phyloP scores from a whole-genome alignment of 2,329 filamentous ascomycete species.

The Penicillium olsonii region DNA sequence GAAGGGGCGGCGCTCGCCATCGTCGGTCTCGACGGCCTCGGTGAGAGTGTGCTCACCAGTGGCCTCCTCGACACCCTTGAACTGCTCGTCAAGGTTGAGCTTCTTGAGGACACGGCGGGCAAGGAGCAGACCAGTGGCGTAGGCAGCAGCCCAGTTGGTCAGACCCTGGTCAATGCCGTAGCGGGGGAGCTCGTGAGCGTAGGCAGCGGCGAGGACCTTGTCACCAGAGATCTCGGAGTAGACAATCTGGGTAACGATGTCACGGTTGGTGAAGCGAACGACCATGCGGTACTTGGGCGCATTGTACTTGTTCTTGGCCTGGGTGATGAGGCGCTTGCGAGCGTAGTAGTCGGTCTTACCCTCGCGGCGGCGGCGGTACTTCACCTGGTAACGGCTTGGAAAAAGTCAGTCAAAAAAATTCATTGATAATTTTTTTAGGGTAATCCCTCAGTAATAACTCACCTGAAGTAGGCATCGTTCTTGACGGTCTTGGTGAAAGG shows the following conservation, averaged over 20 bases:
- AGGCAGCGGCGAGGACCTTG: slow-evolving; percentile 92
- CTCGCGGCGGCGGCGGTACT: slow-evolving; percentile 95
- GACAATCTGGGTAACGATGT: slow-evolving; percentile 98
- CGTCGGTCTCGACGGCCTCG: slow-evolving; percentile 87
- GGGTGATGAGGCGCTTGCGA: slow-evolving; percentile 98
- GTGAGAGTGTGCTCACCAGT: slow-evolving; percentile 96
- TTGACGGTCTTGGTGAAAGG: slow-evolving; percentile 93
- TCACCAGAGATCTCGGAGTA: slow-evolving; percentile 94
- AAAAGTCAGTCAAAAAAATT: slow-evolving; percentile 17
- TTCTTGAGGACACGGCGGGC: slow-evolving; percentile 96
- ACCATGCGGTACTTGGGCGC: slow-evolving; percentile 99
- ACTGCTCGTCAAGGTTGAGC: slow-evolving; percentile 90
- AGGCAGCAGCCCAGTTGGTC: slow-evolving; percentile 99
- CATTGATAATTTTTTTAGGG: background rate
- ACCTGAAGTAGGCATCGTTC: slow-evolving; percentile 99
- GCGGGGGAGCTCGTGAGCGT: slow-evolving; percentile 95
- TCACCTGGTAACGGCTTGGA: slow-evolving; percentile 93
- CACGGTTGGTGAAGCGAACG: slow-evolving; percentile 98
- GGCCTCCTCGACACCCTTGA: slow-evolving; percentile 93
- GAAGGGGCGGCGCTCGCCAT: slow-evolving; percentile 91
- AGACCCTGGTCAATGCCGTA: slow-evolving; percentile 98
- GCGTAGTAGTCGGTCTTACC: slow-evolving; percentile 99
- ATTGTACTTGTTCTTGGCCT: slow-evolving; percentile 99
- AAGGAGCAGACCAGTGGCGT: slow-evolving; percentile 93
- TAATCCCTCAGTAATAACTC: slow-evolving; percentile 45